Conservation (phyloP, 371 early-diverging fungal species). For the Conidiobolus incongruus region DNA sequence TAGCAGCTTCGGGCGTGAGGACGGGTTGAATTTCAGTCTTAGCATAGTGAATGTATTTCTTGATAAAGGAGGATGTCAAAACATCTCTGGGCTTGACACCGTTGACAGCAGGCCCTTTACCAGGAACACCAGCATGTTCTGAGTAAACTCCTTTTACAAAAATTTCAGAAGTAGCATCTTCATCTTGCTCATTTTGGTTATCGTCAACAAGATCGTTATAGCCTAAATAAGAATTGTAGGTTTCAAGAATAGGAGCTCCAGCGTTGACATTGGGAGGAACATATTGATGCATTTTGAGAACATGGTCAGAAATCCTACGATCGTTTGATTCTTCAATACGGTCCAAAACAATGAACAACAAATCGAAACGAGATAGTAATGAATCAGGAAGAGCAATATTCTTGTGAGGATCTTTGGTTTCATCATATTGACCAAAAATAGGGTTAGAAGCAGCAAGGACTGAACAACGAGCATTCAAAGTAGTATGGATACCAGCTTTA, state of each 20-base stretch:
- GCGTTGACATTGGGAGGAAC: slow-evolving; percentile 54
- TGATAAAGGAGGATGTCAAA: slow-evolving; percentile 48
- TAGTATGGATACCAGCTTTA: slow-evolving; percentile 97
- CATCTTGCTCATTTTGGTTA: slow-evolving; percentile 41
- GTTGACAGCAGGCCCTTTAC: slow-evolving; percentile 10
- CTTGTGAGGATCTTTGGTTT: slow-evolving; percentile 55
- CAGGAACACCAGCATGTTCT: slow-evolving; percentile 36
- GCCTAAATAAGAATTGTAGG: slow-evolving; percentile 8
- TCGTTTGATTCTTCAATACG: slow-evolving; percentile 62
- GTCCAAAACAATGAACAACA: slow-evolving; percentile 95
- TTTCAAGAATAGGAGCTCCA: neutral
- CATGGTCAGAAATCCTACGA: slow-evolving; percentile 72
- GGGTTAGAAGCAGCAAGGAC: slow-evolving; percentile 99
- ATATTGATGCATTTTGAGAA: slow-evolving; percentile 82
- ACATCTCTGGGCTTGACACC: slow-evolving; percentile 23
- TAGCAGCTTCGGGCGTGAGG: slow-evolving; percentile 45
- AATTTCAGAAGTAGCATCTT: slow-evolving; percentile 27
- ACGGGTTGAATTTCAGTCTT: slow-evolving; percentile 45
- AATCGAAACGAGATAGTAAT: slow-evolving; percentile 94
- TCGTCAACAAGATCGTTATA: slow-evolving; percentile 7
- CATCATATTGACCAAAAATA: slow-evolving; percentile 76
- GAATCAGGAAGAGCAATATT: slow-evolving; percentile 98
- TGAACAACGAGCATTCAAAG: slow-evolving; percentile 95
- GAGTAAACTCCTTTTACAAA: slow-evolving; percentile 20
- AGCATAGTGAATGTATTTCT: slow-evolving; percentile 70